Evolutionary conservation across 768 basidiomycete species (phyloP).

Genomic region (Saitozyma podzolica): DNA sequence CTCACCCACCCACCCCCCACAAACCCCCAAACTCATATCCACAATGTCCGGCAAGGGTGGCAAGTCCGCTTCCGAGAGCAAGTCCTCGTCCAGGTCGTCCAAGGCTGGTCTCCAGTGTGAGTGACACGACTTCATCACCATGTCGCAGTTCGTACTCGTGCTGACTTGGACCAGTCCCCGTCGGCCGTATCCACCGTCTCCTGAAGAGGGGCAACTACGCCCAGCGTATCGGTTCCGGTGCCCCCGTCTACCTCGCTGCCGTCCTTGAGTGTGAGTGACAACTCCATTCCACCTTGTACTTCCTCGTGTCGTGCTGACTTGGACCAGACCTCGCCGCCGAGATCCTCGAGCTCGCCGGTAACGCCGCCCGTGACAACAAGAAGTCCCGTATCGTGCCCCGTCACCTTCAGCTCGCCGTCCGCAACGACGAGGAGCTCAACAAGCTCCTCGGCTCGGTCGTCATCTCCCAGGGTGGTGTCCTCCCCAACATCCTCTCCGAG

Average conservation of each 20-base stretch:
- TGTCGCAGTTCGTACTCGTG: conserved; percentile 49
- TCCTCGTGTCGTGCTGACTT: conserved; percentile 8
- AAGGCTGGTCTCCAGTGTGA: conserved; percentile 56
- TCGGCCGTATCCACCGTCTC: conserved; percentile 88
- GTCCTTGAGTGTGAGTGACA: conserved; percentile 67
- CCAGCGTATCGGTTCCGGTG: conserved; percentile 84
- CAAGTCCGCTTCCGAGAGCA: conserved; percentile 53
- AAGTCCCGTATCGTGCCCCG: conserved; percentile 93
- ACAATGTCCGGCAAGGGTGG: conserved; percentile 51
- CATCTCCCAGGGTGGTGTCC: conserved; percentile 87
- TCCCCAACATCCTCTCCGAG: conserved; percentile 69
- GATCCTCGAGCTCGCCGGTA: conserved; percentile 86
- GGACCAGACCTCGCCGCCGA: conserved; percentile 76
- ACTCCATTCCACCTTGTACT: conserved; percentile 2
- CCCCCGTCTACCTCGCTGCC: conserved; percentile 86
- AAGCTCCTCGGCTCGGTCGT: conserved; percentile 80
- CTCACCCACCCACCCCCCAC: conserved; percentile 20
- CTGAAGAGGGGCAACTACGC: conserved; percentile 80
- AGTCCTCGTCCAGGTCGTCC: conserved; percentile 68
- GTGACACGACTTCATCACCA: conserved; percentile 54
- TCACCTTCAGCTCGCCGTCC: conserved; percentile 87
- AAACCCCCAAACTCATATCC: conserved; percentile 19
- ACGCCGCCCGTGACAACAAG: conserved; percentile 74
- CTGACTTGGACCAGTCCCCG: conserved; percentile 68
- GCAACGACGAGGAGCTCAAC: conserved; percentile 82